Conservation (phyloP, 148 eudicot genomes). For the Nepenthes mirabilis region DNA sequence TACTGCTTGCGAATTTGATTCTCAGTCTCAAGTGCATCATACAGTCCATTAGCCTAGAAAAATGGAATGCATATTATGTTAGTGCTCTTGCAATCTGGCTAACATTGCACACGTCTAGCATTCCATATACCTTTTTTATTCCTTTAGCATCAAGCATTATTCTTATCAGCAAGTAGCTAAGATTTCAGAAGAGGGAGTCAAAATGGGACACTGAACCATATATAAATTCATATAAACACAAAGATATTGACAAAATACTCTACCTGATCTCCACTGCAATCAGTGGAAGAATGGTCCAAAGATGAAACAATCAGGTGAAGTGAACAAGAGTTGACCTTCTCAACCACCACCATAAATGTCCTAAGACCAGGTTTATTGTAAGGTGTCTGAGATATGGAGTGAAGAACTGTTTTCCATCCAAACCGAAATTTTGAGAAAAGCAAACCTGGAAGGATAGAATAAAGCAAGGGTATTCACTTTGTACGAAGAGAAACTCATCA, state of each 20-base stretch:
- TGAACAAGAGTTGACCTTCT: conserved; percentile 37
- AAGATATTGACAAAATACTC: background rate
- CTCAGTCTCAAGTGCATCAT: conserved; percentile 61
- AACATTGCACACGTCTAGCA: too few species aligned
- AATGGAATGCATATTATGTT: too few species aligned
- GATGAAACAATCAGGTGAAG: conserved; percentile 38
- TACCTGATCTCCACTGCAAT: conserved; percentile 45
- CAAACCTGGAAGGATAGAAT: conserved; percentile 29
- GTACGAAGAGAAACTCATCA: background rate
- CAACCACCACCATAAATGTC: conserved; percentile 74
- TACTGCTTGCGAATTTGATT: conserved; percentile 41
- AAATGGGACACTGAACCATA: background rate
- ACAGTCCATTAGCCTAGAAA: conserved; percentile 47
- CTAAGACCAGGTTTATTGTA: conserved; percentile 36
- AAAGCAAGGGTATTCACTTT: background rate
- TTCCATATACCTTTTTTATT: too few species aligned
- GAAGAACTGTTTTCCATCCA: conserved; percentile 80
- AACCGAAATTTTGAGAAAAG: conserved; percentile 75
- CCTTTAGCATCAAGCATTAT: too few species aligned
- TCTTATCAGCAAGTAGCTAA: background rate
- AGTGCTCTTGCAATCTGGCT: too few species aligned
- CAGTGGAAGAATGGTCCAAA: conserved; percentile 26
- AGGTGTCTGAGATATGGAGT: conserved; percentile 48
- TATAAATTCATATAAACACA: background rate
- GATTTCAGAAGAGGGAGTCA: background rate